phyloP scores from a whole-genome alignment of 1,284 basidiomycete species.

The Moesziomyces globuligerus region DNA sequence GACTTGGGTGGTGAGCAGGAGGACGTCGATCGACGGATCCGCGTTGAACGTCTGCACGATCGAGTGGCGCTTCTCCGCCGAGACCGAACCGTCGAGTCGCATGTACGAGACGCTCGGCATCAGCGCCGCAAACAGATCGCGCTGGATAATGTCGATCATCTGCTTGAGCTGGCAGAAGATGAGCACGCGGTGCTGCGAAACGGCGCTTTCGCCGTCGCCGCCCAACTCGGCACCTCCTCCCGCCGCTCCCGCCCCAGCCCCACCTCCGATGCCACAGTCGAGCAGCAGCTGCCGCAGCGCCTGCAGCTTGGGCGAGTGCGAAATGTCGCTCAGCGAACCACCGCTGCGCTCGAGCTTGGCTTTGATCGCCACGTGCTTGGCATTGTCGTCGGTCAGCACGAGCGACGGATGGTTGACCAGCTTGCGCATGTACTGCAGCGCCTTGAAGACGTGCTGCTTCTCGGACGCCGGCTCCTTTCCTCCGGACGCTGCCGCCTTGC shows the following conservation, averaged over 20 bases:
- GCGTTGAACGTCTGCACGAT: slow-evolving; percentile 98
- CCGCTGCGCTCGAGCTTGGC: slow-evolving; percentile 70
- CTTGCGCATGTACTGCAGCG: slow-evolving; percentile 95
- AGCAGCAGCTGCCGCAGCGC: slow-evolving; percentile 69
- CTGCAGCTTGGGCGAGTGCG: slow-evolving; percentile 91
- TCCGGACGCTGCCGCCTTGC: slow-evolving; percentile 68
- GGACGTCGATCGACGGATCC: slow-evolving; percentile 96
- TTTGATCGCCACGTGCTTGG: slow-evolving; percentile 74
- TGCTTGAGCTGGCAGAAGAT: slow-evolving; percentile 99
- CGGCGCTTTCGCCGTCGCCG: slow-evolving; percentile 72
- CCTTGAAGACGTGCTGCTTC: slow-evolving; percentile 68
- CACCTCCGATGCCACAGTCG: slow-evolving; percentile 90
- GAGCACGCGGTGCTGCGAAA: slow-evolving; percentile 94
- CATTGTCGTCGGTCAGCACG: slow-evolving; percentile 54
- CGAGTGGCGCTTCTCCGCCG: slow-evolving; percentile 60
- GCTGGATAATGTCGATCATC: slow-evolving; percentile 98
- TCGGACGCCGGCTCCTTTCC: slow-evolving; percentile 70
- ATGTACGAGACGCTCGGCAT: slow-evolving; percentile 98
- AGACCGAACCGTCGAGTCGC: slow-evolving; percentile 80
- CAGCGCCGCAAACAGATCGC: slow-evolving; percentile 85
- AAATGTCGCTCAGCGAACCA: slow-evolving; percentile 77
- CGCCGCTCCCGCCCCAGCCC: slow-evolving; percentile 69
- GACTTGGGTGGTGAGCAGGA: slow-evolving; percentile 94
- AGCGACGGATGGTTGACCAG: slow-evolving; percentile 92
- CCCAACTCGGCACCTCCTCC: slow-evolving; percentile 1